These are phyloP conservation scores for Coemansia sp. DNA, from an alignment of 192 early-diverging fungal genomes.

Conservation along the genomic window DNA sequence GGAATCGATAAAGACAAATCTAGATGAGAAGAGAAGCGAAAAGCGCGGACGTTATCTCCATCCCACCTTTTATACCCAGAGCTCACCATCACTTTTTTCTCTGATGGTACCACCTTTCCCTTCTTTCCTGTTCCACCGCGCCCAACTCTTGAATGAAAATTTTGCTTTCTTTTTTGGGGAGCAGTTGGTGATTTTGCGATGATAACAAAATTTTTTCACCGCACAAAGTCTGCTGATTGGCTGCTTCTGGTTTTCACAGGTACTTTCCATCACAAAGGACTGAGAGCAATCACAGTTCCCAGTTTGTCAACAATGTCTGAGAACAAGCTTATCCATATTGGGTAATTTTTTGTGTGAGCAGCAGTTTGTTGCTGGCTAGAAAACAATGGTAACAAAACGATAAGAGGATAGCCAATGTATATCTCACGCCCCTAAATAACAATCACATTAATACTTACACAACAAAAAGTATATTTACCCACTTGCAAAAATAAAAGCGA, in stretches of 20 bases:
- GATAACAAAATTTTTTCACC: constrained; percentile 1
- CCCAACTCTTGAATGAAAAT: background rate
- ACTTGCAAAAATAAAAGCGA: background rate
- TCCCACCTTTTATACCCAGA: constrained; percentile 7
- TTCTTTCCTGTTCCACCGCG: background rate
- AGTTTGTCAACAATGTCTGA: background rate
- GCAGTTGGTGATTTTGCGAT: background rate
- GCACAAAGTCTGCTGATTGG: background rate
- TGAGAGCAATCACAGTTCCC: constrained; percentile 4
- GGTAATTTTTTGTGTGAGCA: too few species aligned
- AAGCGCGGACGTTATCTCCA: background rate
- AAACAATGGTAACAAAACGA: too few species aligned
- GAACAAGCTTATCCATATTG: background rate
- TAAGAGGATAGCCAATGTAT: too few species aligned
- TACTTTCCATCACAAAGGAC: background rate
- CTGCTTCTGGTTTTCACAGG: background rate
- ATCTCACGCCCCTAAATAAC: too few species aligned
- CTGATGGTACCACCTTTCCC: constrained; percentile 3
- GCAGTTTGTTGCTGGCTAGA: too few species aligned
- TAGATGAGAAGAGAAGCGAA: background rate
- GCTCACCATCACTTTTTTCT: too few species aligned
- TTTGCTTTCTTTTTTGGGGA: constrained; percentile 6
- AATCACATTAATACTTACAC: too few species aligned
- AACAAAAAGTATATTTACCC: too few species aligned
- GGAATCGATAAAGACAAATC: background rate